phyloP scores from a whole-genome alignment of 495 filamentous ascomycete genomes.

The Trichoderma virens region DNA sequence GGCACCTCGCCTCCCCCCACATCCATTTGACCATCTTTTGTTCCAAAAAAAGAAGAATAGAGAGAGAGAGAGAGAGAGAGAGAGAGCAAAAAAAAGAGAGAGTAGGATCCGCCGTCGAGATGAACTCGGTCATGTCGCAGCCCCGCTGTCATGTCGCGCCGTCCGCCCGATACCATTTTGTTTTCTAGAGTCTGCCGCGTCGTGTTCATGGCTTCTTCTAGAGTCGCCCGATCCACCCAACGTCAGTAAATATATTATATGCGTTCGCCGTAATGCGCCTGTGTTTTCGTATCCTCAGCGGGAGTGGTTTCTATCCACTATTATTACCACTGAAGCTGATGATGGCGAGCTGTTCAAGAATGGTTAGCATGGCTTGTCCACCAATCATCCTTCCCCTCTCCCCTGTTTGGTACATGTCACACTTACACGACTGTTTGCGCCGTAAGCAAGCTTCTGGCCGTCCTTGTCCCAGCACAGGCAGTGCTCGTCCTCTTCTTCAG shows the following conservation, averaged over 20 bases:
- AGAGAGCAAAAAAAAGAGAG: background rate
- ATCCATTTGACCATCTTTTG: background rate
- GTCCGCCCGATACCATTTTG: background rate
- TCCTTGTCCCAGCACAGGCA: conserved; percentile 70
- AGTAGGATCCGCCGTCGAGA: background rate
- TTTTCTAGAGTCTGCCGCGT: background rate
- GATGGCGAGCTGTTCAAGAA: conserved; percentile 7
- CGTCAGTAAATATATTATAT: background rate
- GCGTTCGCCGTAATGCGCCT: background rate
- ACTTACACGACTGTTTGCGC: conserved; percentile 60
- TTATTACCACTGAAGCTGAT: conserved; percentile 12
- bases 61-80: background rate
- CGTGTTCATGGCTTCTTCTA: background rate
- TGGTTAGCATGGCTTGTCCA: background rate
- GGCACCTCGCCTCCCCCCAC: background rate
- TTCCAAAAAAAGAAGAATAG: background rate
- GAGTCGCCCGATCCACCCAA: background rate
- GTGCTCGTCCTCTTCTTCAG: conserved; percentile 39
- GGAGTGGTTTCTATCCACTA: background rate
- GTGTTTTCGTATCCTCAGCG: background rate
- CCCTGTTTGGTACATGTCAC: background rate
- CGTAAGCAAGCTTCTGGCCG: conserved; percentile 66
- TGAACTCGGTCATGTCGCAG: background rate
- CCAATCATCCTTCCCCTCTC: background rate
- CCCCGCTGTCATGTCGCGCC: background rate